A percentile compares a stretch with the other conserved stretches of the same genome.
Evolutionary conservation across 768 basidiomycete species (phyloP).

Genomic region (Crassisporium funariophilum): DNA sequence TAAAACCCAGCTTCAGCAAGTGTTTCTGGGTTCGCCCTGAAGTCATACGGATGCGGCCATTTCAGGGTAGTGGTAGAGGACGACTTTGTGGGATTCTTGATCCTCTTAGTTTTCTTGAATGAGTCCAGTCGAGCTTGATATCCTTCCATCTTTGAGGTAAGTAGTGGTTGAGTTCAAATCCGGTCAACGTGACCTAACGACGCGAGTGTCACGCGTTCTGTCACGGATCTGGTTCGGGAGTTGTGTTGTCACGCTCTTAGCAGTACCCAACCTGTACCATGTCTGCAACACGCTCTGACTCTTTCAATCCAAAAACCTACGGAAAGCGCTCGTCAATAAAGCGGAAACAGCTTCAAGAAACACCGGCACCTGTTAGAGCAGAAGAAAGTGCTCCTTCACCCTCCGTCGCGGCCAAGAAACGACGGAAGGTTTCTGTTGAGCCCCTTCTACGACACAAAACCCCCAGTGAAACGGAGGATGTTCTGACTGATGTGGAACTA

Average conservation of each 20-base stretch:
- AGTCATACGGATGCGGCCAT: constrained; percentile 77
- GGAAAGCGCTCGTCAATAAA: constrained; percentile 29
- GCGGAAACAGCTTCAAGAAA: constrained; percentile 15
- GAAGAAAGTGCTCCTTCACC: constrained; percentile 4
- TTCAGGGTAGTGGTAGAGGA: constrained; percentile 52
- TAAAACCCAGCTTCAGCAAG: constrained; percentile 93
- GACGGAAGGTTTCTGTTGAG: constrained; percentile 26
- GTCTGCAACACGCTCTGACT: constrained; percentile 14
- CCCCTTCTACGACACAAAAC: constrained; percentile 13
- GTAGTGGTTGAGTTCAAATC: constrained; percentile 10
- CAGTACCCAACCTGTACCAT: too few species aligned
- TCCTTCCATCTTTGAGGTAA: constrained; percentile 47
- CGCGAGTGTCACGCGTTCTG: constrained; percentile 41
- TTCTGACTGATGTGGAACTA: constrained; percentile 13
- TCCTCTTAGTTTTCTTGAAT: constrained; percentile 63
- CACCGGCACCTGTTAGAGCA: constrained; percentile 1
- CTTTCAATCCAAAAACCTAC: constrained; percentile 37
- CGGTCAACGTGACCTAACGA: constrained; percentile 20
- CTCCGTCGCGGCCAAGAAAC: constrained; percentile 20
- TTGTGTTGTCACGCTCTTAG: too few species aligned
- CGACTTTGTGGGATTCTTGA: constrained; percentile 55
- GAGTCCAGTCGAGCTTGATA: constrained; percentile 65
- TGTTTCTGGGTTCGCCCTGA: constrained; percentile 67
- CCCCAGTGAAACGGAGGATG: constrained; percentile 13
- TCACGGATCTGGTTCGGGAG: constrained; percentile 20